Conservation (phyloP, 140 eudicot species). For the Cichorium intybus region DNA sequence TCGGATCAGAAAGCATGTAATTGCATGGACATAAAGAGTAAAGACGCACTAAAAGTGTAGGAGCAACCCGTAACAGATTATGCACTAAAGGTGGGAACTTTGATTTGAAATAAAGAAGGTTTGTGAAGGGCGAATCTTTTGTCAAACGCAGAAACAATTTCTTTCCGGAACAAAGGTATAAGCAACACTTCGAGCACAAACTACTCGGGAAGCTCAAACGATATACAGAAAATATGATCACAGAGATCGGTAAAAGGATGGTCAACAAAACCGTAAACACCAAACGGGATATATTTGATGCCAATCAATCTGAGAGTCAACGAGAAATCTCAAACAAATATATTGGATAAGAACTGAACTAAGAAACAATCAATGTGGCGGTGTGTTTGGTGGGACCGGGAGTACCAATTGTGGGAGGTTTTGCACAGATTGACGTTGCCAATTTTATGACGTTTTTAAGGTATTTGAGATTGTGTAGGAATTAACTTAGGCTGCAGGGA, state of each 20-base stretch:
- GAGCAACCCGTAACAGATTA: background rate
- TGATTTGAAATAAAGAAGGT: background rate
- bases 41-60: background rate
- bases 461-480: no score
- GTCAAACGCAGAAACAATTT: background rate
- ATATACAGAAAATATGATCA: slow-evolving; percentile 11
- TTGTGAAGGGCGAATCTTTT: background rate
- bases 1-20: slow-evolving; percentile 10
- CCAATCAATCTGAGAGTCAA: slow-evolving; percentile 12
- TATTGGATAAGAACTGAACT: slow-evolving; percentile 7
- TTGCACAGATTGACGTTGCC: no score
- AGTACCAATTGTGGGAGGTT: no score
- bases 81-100: slow-evolving; percentile 11
- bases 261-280: slow-evolving; percentile 16
- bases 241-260: slow-evolving; percentile 12
- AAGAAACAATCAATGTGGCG: no score
- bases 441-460: no score
- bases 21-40: background rate
- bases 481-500: no score
- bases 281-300: slow-evolving; percentile 1
- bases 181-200: background rate
- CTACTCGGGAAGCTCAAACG: slow-evolving; percentile 8
- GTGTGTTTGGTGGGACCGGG: no score
- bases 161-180: no score
- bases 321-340: background rate